phyloP scores from a whole-genome alignment of 441 rosid genomes.

The Erodium moschatum region DNA sequence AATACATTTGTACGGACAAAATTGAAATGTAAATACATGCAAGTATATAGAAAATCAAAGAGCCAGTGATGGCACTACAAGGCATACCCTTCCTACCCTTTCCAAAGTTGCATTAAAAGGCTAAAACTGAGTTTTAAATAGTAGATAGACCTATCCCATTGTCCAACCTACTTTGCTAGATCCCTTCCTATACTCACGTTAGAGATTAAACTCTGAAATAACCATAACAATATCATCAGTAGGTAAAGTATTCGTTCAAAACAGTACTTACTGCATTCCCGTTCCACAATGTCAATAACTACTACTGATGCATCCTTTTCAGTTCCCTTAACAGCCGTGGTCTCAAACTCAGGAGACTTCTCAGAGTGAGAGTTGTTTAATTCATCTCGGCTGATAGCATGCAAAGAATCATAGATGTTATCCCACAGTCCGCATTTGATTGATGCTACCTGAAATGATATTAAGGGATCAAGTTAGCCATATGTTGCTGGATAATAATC shows the following conservation, averaged over 20 bases:
- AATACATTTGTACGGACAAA: too few relatives aligned
- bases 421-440: slow-evolving; percentile 78
- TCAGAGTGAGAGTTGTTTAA: slow-evolving; percentile 22
- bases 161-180: too few relatives aligned
- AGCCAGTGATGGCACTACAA: too few relatives aligned
- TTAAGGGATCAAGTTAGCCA: slow-evolving; percentile 8
- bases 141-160: too few relatives aligned
- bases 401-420: slow-evolving; percentile 72
- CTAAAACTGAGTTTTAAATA: too few relatives aligned
- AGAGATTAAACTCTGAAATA: too few relatives aligned
- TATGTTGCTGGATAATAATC: not conserved
- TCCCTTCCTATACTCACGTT: too few relatives aligned
- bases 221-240: not conserved
- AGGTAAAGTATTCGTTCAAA: not conserved
- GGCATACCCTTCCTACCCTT: too few relatives aligned
- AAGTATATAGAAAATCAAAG: too few relatives aligned
- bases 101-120: too few relatives aligned
- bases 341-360: slow-evolving; percentile 36
- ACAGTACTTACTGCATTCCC: slow-evolving; percentile 30
- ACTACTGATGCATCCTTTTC: slow-evolving; percentile 27
- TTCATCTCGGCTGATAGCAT: slow-evolving; percentile 39
- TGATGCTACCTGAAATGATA: slow-evolving; percentile 57
- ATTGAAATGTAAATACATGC: too few relatives aligned
- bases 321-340: slow-evolving; percentile 46
- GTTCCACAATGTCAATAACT: slow-evolving; percentile 17